Percentiles rank a stretch among this genome's conserved stretches.
Conservation (phyloP, 2,329 filamentous ascomycete genomes). For the Aureobasidium sp. region DNA sequence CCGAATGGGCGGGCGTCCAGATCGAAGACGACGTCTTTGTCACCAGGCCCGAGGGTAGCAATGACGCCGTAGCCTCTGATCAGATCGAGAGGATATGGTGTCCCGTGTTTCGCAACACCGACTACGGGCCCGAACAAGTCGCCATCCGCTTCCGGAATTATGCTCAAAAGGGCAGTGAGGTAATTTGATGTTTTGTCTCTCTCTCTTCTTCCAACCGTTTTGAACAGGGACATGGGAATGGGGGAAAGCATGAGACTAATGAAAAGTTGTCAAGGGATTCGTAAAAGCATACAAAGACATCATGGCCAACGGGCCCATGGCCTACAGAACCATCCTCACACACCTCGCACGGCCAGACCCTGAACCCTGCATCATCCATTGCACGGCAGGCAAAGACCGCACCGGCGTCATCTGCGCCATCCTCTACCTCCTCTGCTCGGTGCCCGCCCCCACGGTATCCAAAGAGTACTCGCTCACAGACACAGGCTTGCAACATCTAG, state of each 20-base stretch:
- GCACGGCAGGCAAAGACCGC: slow-evolving; percentile 70
- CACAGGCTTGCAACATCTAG: slow-evolving; percentile 44
- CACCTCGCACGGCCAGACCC: slow-evolving; percentile 45
- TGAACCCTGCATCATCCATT: slow-evolving; percentile 56
- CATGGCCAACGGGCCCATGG: slow-evolving; percentile 45
- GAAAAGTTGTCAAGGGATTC: slow-evolving; percentile 43
- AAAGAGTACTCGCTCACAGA: slow-evolving; percentile 64
- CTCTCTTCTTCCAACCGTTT: background rate
- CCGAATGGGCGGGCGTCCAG: slow-evolving; percentile 28
- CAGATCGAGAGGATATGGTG: slow-evolving; percentile 51
- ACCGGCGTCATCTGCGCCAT: slow-evolving; percentile 65
- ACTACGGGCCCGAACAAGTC: slow-evolving; percentile 56
- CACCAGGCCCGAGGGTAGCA: slow-evolving; percentile 24
- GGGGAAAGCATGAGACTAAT: background rate
- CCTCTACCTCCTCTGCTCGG: slow-evolving; percentile 56
- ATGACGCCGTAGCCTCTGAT: slow-evolving; percentile 26
- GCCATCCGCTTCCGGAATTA: slow-evolving; percentile 57
- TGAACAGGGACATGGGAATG: too few relatives aligned
- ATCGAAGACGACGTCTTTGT: slow-evolving; percentile 24
- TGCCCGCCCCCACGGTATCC: slow-evolving; percentile 53
- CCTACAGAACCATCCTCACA: slow-evolving; percentile 53
- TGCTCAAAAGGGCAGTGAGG: slow-evolving; percentile 45
- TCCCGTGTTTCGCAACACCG: slow-evolving; percentile 57
- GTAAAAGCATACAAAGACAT: slow-evolving; percentile 58
- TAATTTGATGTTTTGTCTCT: slow-evolving; percentile 23